Conservation (phyloP, 441 rosid species). For the Cnidoscolus chayamansa region DNA sequence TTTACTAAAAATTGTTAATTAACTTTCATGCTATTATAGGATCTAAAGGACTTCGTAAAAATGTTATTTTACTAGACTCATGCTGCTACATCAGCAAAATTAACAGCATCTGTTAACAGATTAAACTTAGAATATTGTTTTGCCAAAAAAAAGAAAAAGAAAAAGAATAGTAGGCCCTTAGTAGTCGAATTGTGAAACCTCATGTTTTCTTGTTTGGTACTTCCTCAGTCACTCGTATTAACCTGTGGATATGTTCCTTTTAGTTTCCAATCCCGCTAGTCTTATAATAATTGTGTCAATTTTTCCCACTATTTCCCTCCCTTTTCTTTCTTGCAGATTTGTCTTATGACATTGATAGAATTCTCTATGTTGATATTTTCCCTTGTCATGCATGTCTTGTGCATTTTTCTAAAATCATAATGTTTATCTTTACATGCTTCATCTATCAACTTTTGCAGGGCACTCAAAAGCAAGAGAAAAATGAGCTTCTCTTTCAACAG, state of each 20-base stretch:
- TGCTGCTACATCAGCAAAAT: too few relatives aligned
- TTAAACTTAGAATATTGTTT: too few relatives aligned
- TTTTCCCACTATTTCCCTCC: not conserved
- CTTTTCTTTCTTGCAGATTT: not conserved
- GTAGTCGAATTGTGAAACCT: too few relatives aligned
- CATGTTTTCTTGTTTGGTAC: too few relatives aligned
- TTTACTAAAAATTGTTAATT: too few relatives aligned
- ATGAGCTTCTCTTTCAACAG: conserved; percentile 75
- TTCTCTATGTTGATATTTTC: not conserved
- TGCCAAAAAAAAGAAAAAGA: too few relatives aligned
- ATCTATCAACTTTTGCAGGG: conserved; percentile 43
- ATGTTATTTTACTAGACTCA: too few relatives aligned
- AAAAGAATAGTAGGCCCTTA: too few relatives aligned
- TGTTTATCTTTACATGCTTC: conserved; percentile 1
- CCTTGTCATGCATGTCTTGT: conserved; percentile 2
- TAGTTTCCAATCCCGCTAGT: not conserved
- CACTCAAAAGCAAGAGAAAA: conserved; percentile 71
- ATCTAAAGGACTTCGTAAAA: too few relatives aligned
- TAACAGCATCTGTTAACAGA: too few relatives aligned
- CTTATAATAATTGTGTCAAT: not conserved
- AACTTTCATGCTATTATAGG: too few relatives aligned
- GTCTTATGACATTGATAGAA: not conserved
- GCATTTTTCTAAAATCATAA: not conserved
- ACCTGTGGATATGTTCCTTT: not conserved
- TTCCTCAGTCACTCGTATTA: not conserved